Evolutionary conservation across 495 filamentous ascomycete genomes (phyloP), one percentile per base, ranked within the genome.

Genomic region (Delitschia confertaspora): DNA sequence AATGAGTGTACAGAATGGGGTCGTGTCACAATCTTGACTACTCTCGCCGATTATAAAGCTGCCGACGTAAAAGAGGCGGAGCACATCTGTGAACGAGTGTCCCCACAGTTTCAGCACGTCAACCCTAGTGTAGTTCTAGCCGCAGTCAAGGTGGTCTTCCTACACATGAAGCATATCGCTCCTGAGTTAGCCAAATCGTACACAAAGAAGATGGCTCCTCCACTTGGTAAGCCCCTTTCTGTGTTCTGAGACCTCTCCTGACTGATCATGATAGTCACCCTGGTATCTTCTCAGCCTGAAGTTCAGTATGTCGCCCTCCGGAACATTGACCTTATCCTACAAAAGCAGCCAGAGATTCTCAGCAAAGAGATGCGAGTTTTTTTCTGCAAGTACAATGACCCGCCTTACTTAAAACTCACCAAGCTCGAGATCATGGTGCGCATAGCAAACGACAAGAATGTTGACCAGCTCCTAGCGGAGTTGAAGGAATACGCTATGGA

Each of bases 371-470:
- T 98, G 38, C 79, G 91, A 34, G 91, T 98, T 2, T 98, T 98
- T 69, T 98, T 96, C 69, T 98, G 91, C 80, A 98, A 98, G 68
- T 98, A 98, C 69, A 95, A 98, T 61, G 91, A 98, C 58, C 91
- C 91, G 1, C 87, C 85, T 11, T 98, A 98, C 58, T 82, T 98
- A 64, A 98, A 98, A 60, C 76, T 98, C 22, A 80, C 95, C 63
- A 98, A 98, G 49, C 78, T 98, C 33, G 91, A 98, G 57, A 96
- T 96, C 44, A 96, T 98, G 91, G 88, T 98, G 11, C 81, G 93
- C 64, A 96, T 98, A 78, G 88, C 91, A 35, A 98, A 93, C 65
- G 87, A 95, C 46, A 85, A 83, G 59, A 98, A 96, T 56, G 85
- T 91, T 30, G 91, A 98, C 49, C 93, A 96, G 59, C 75, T 98